These are phyloP conservation scores for Arabidopsis thaliana DNA, from an alignment of 345 rosid genomes.

Conservation along the genomic window DNA sequence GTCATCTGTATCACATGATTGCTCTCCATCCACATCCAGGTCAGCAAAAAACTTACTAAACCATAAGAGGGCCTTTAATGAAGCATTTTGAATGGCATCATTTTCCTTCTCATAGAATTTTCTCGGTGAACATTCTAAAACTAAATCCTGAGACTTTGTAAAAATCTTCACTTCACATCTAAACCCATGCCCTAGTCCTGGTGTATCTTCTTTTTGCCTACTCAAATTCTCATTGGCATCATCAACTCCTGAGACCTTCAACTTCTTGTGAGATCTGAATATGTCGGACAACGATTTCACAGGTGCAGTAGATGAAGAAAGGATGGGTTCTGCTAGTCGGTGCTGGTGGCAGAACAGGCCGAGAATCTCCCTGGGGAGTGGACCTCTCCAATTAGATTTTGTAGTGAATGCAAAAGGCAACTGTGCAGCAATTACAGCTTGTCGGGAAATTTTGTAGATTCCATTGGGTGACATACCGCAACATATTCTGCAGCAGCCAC, in stretches of 20 bases:
- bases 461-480: constrained; percentile 79
- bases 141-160: constrained; percentile 65
- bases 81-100: constrained; percentile 77
- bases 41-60: constrained; percentile 64
- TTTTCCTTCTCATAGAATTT: constrained; percentile 66
- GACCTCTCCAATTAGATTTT: constrained; percentile 85
- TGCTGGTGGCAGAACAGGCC: constrained; percentile 83
- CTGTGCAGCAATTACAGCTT: constrained; percentile 70
- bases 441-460: constrained; percentile 77
- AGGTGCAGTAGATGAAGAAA: constrained; percentile 51
- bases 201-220: constrained; percentile 38
- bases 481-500: constrained; percentile 59
- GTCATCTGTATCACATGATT: constrained; percentile 50
- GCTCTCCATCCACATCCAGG: constrained; percentile 50
- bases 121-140: constrained; percentile 68
- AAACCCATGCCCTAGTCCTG: constrained; percentile 49
- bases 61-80: constrained; percentile 78
- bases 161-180: constrained; percentile 72
- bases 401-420: constrained; percentile 71
- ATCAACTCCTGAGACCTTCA: constrained; percentile 50
- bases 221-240: constrained; percentile 25
- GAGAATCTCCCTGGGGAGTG: constrained; percentile 79
- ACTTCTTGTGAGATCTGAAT: constrained; percentile 61
- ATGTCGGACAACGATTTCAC: constrained; percentile 49
- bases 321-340: constrained; percentile 76